Evolutionary conservation across 2,329 filamentous ascomycete species (phyloP).

Genomic region (Aureobasidium sp.): DNA sequence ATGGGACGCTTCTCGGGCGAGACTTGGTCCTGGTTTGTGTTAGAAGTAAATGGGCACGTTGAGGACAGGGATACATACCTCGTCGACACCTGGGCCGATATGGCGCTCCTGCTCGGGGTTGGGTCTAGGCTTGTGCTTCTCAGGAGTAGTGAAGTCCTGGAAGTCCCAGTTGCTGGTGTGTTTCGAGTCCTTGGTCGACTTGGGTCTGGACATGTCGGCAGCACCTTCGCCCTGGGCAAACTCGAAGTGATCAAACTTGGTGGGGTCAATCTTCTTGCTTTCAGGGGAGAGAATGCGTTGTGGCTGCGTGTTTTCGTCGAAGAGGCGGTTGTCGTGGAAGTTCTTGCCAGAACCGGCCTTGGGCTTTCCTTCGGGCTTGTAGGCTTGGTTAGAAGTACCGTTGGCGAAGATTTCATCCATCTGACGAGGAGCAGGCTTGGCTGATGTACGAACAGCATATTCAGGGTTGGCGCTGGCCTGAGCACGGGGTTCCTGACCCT

Average conservation of each 20-base stretch:
- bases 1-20: constrained; percentile 54
- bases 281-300: constrained; percentile 34
- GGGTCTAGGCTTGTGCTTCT: constrained; percentile 61
- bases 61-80: constrained; percentile 30
- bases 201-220: constrained; percentile 27
- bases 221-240: constrained; percentile 58
- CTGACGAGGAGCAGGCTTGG: constrained; percentile 62
- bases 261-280: constrained; percentile 60
- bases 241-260: constrained; percentile 81
- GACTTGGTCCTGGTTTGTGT: constrained; percentile 43
- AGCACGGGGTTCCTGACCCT: constrained; percentile 48
- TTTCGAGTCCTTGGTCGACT: constrained; percentile 26
- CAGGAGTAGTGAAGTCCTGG: constrained; percentile 76
- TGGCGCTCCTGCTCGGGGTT: constrained; percentile 67
- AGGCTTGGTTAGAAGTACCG: constrained; percentile 24
- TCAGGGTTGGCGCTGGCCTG: constrained; percentile 32
- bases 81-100: constrained; percentile 67
- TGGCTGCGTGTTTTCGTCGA: constrained; percentile 46
- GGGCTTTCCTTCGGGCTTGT: constrained; percentile 35
- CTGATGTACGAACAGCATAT: constrained; percentile 58
- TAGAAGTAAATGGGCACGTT: constrained; percentile 16
- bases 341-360: constrained; percentile 47
- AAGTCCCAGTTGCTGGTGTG: constrained; percentile 78
- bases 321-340: constrained; percentile 48
- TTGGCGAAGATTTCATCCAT: constrained; percentile 61